These are phyloP conservation scores for Trichoderma citrinoviride DNA, from an alignment of 2,329 filamentous ascomycete species.

Conservation along the genomic window DNA sequence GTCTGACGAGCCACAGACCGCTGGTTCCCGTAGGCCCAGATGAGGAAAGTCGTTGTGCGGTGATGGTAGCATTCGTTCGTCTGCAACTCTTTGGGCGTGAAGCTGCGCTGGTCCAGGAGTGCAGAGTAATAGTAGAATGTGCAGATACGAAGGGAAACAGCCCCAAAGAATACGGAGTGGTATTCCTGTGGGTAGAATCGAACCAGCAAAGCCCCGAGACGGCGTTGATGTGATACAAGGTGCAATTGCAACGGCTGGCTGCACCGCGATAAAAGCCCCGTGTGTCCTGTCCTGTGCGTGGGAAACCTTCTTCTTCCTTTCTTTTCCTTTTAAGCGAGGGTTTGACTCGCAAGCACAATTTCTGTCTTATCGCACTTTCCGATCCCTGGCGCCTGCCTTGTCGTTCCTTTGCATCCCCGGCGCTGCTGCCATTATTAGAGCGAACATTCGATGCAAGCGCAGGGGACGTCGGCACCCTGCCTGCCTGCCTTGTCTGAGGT, in stretches of 20 bases:
- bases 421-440: not conserved
- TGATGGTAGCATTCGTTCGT: not conserved
- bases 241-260: too few relatives aligned
- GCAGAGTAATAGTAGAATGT: not conserved
- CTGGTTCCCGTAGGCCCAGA: constrained; percentile 2
- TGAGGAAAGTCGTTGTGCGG: constrained; percentile 6
- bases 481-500: not conserved
- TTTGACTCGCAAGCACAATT: not conserved
- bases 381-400: not conserved
- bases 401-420: not conserved
- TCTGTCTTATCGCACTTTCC: not conserved
- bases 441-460: not conserved
- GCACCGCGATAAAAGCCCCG: too few relatives aligned
- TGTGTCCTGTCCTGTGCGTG: not conserved
- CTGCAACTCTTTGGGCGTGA: not conserved
- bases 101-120: not conserved
- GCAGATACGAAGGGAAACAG: not conserved
- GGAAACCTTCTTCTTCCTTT: not conserved
- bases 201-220: too few relatives aligned
- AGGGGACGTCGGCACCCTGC: not conserved
- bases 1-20: not conserved
- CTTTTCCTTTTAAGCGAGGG: not conserved
- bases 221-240: too few relatives aligned
- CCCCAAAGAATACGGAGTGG: too few relatives aligned
- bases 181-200: too few relatives aligned